Conservation (phyloP, 2,329 filamentous ascomycete genomes). For the Aspergillus bombycis region DNA sequence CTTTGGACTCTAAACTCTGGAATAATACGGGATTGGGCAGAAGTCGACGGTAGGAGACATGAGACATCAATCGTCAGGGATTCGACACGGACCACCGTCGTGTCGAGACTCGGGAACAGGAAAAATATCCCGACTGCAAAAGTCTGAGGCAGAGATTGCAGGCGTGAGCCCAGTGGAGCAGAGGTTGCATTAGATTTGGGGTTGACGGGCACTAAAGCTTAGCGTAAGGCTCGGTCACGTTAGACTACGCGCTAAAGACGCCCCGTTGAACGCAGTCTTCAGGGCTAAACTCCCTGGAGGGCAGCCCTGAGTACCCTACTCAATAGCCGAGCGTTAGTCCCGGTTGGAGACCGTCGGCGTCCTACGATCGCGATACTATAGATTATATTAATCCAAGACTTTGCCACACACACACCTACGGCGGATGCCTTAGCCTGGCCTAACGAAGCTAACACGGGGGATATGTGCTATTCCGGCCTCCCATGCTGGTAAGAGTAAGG, state of each 20-base stretch:
- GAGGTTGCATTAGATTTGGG: background rate
- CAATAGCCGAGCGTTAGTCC: background rate
- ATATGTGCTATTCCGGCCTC: background rate
- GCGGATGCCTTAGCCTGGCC: too few species aligned
- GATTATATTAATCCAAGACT: background rate
- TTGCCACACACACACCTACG: background rate
- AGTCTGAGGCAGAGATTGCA: background rate
- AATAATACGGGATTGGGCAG: background rate
- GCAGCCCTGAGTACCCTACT: background rate
- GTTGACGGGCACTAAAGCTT: background rate
- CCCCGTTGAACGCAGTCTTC: background rate
- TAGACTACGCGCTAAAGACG: background rate
- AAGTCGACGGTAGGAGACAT: background rate
- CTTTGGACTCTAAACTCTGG: too few species aligned
- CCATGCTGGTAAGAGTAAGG: background rate
- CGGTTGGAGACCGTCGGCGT: background rate
- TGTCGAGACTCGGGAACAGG: too few species aligned
- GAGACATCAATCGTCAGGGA: background rate
- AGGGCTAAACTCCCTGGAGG: background rate
- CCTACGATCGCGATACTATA: background rate
- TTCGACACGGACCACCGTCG: background rate
- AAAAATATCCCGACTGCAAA: too few species aligned
- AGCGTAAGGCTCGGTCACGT: background rate
- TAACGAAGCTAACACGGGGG: background rate
- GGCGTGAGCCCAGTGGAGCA: background rate